Percentiles rank a stretch among this genome's conserved stretches.
These are phyloP conservation scores for Juglanconis sp. DNA, from an alignment of 2,329 filamentous ascomycete species.

Conservation along the genomic window DNA sequence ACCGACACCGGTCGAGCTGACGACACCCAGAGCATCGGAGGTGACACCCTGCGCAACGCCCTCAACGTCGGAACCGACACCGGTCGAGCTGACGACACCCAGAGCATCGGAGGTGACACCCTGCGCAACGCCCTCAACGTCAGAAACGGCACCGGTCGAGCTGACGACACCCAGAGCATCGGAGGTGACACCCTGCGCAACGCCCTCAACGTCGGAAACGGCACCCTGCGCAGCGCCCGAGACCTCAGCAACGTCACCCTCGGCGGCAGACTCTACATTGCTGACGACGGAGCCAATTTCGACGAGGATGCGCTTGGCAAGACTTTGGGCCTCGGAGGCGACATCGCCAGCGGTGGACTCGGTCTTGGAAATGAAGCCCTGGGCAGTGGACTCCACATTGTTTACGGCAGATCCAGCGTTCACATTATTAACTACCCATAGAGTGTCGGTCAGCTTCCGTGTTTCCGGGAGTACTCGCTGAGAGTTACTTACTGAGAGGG, in stretches of 20 bases:
- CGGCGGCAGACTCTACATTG: not conserved
- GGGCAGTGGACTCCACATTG: not conserved
- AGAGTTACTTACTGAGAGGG: not conserved
- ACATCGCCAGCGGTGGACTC: not conserved
- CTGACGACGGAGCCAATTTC: not conserved
- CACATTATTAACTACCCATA: not conserved
- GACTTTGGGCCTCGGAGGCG: not conserved
- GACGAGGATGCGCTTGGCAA: not conserved
- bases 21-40: not conserved
- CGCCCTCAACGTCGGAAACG: not conserved
- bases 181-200: too few species aligned
- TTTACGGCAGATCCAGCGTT: not conserved
- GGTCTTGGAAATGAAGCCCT: not conserved
- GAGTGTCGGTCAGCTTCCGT: not conserved
- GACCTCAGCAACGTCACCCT: not conserved
- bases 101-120: not conserved
- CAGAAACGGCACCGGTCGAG: not conserved
- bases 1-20: not conserved
- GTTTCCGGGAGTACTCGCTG: not conserved
- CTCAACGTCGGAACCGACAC: not conserved
- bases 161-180: not conserved
- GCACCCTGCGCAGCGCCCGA: not conserved
- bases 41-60: too few species aligned
- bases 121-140: not conserved
- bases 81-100: not conserved